Evolutionary conservation across 2,329 filamentous ascomycete genomes (phyloP), one percentile per base, ranked within the genome.

Genomic region (Aplosporella prunicola): DNA sequence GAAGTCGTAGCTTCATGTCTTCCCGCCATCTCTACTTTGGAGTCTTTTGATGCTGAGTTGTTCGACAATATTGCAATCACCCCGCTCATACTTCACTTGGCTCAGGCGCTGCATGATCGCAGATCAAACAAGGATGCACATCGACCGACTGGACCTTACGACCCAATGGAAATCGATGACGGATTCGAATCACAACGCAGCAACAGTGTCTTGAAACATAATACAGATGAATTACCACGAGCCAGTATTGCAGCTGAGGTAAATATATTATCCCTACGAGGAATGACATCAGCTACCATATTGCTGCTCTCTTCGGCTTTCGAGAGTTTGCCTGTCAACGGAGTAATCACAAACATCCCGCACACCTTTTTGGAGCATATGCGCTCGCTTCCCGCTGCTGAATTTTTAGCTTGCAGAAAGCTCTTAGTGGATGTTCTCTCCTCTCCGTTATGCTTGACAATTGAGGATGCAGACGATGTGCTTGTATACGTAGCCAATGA

Each of bases 161-260:
- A 80, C 45, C 52, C 67, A 5, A 80, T 83, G 76, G 78, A 84
- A 39, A 50, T 86, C 5, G 81, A 86, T 48, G 67, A 70, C 22
- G 68, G 73, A 9, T 77, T 80, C 38, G 72, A 75, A 26, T 76
- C 76, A 0, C 75, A 80, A 45, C 63, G 63, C 35, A 77, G 69
- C 43, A 66, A 65, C 16, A 60, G 62, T 11, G 43, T 52, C 1
- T 53, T 62, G 20, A 62, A 58, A 20, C 20, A 35, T 3, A 30
- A 46, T 27, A 46, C 56, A 25, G 41, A 45, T 1, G 48, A 57
- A 14, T 51, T 69, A 11, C 51, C 76, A 27, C 64, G 74, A 27
- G 66, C 72, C 66, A 49, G 59, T 23, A 30, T 56, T 9, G 44
- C 48, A 16, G 55, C 53, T 8, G 42, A 43, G 5, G 20, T 34